A percentile compares a stretch with the other conserved stretches of the same genome.
phyloP scores from a whole-genome alignment of 2,329 filamentous ascomycete species.

The Plectosphaerella cucumerina region DNA sequence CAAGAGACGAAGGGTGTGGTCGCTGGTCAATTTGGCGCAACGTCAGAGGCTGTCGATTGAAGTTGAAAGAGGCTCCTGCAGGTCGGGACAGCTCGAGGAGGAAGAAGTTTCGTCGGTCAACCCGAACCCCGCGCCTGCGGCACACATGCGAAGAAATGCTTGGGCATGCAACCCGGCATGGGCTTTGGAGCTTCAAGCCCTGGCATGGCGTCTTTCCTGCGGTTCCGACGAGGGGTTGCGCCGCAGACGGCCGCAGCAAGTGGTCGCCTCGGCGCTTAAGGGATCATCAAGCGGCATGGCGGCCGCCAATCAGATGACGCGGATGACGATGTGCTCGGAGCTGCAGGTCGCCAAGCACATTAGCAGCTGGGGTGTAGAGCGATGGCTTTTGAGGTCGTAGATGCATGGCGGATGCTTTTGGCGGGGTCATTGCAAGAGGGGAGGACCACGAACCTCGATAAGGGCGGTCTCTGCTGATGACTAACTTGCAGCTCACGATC shows the following conservation, averaged over 20 bases:
- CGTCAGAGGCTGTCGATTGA: neutral
- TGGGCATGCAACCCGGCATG: neutral
- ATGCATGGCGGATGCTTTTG: too few species aligned
- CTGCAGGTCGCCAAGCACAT: neutral
- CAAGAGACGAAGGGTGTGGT: neutral
- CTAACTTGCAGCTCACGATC: too few species aligned
- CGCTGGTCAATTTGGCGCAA: neutral
- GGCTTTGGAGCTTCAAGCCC: neutral
- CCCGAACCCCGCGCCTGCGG: neutral
- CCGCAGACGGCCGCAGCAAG: constrained; percentile 12
- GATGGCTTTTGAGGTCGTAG: too few species aligned
- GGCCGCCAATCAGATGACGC: constrained; percentile 6
- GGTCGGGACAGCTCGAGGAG: neutral
- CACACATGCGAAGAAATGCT: neutral
- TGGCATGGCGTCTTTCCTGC: constrained; percentile 9
- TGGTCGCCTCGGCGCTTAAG: constrained; percentile 14
- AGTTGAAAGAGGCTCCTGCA: neutral
- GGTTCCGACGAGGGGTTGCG: constrained; percentile 6
- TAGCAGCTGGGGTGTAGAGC: too few species aligned
- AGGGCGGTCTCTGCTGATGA: too few species aligned
- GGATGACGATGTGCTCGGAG: neutral
- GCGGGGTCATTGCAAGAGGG: too few species aligned
- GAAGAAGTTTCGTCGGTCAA: neutral
- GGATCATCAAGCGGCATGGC: constrained; percentile 4
- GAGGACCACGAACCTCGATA: too few species aligned